Percentiles rank a stretch among this genome's conserved stretches.
Evolutionary conservation across 805 yeast genomes (phyloP).

Genomic region (Naumovozyma baii): DNA sequence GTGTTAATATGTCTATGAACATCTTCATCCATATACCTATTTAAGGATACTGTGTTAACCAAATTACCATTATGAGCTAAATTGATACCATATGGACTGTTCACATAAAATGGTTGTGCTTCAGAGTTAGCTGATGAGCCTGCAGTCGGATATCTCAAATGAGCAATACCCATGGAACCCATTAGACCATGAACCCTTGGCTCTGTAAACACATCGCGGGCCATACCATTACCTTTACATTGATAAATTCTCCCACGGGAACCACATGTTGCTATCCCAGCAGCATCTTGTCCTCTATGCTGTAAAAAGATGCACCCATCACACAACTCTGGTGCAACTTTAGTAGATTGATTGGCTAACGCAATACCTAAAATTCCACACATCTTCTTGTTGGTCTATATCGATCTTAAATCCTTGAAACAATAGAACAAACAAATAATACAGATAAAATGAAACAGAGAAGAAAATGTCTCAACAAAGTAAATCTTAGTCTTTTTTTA

Average conservation of each 20-base stretch:
- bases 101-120: slow-evolving; percentile 97
- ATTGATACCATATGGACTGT: slow-evolving; percentile 90
- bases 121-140: slow-evolving; percentile 93
- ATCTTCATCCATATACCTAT: slow-evolving; percentile 75
- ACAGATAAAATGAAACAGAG: not conserved
- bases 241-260: slow-evolving; percentile 87
- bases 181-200: slow-evolving; percentile 65
- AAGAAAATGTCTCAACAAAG: not conserved
- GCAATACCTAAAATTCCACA: slow-evolving; percentile 92
- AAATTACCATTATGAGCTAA: slow-evolving; percentile 91
- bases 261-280: slow-evolving; percentile 97
- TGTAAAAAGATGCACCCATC: slow-evolving; percentile 91
- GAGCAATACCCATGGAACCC: slow-evolving; percentile 94
- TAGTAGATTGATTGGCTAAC: slow-evolving; percentile 58
- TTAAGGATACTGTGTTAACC: slow-evolving; percentile 73
- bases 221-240: slow-evolving; percentile 99
- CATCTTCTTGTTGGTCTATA: slow-evolving; percentile 37
- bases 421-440: not conserved
- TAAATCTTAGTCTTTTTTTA: not conserved
- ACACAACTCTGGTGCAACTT: slow-evolving; percentile 80
- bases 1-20: slow-evolving; percentile 97
- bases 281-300: slow-evolving; percentile 98
- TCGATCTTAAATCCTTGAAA: not conserved
- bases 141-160: slow-evolving; percentile 93
- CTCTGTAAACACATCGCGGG: slow-evolving; percentile 90